Base-by-base conservation (phyloP, 306 rosid species). In the Malus fusca region DNA sequence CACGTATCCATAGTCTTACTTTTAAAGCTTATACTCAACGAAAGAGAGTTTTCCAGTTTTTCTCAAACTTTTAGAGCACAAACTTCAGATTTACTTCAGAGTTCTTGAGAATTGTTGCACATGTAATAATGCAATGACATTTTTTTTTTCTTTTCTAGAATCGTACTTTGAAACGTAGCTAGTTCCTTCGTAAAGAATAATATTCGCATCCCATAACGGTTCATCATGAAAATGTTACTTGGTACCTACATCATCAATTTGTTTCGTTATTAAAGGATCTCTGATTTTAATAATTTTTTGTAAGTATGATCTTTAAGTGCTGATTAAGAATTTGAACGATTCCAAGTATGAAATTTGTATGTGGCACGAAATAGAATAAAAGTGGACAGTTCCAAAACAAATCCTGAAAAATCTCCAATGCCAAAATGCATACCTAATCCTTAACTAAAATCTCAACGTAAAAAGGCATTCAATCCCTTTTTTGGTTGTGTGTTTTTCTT, bases 241-340 rank as follows among this genome's bases (percentile, higher is more conserved):
- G 21, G 1, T 51, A 18, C 21, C 21, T 51, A 17, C 55, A 51
- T 21, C 0, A 5, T 17, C 0, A 15, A 51, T 51, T 51, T 51
- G 5, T 51, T 51, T 0, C 1, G 0, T 15, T 15, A 51, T 0
- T 0, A 51, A 51, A 17, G 3, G 3, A 51, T 51, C 8, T 51
- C 1, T 0, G 1, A 4, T 17, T 2, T 0, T 0, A 15, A 17
- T 17, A 0, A 0, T 15, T 51, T 51, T 51, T 51, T 17, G 21
- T 17, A 51, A 2, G 21, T 0, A 0, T 1, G 5, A 51, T 51
- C 55, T 17, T 51, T 2, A 15, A 15, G 18, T 15, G 6, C 6
- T 15, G 19, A 17, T 15, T 48, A 48, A 48, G 3, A 48, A 15
- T 15, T 15, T 17, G 21, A 48, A 17, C 0, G 0, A 0, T 48